Conservation (phyloP, 306 rosid genomes). For the Citrullus mucosospermus region DNA sequence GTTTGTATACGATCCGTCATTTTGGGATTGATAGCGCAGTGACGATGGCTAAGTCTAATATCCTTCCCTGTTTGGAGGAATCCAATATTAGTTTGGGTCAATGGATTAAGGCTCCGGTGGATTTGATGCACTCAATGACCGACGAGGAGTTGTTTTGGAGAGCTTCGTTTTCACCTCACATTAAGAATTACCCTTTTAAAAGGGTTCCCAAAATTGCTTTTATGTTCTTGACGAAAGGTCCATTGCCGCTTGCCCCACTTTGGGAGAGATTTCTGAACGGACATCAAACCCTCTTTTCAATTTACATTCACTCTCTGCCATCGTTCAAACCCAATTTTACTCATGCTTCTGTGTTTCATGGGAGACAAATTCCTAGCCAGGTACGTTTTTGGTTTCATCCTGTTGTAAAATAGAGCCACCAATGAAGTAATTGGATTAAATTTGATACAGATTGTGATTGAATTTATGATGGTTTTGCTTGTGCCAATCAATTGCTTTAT, state of each 20-base stretch:
- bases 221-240: constrained; percentile 93
- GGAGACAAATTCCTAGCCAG: constrained; percentile 90
- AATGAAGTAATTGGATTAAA: background rate
- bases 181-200: constrained; percentile 45
- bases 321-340: constrained; percentile 48
- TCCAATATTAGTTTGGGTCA: constrained; percentile 28
- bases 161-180: constrained; percentile 59
- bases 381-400: constrained; percentile 19
- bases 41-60: constrained; percentile 30
- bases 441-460: background rate
- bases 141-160: constrained; percentile 72
- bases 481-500: background rate
- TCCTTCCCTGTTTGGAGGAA: constrained; percentile 61
- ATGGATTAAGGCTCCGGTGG: constrained; percentile 55
- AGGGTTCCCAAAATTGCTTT: constrained; percentile 88
- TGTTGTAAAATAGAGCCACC: background rate
- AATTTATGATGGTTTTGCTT: background rate
- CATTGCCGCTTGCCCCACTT: constrained; percentile 76
- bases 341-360: constrained; percentile 46
- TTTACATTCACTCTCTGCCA: constrained; percentile 80
- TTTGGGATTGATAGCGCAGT: constrained; percentile 51
- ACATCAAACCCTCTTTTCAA: constrained; percentile 41
- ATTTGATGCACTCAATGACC: constrained; percentile 57
- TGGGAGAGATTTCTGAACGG: constrained; percentile 95
- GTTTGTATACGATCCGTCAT: constrained; percentile 55